A percentile compares a stretch with the other conserved stretches of the same genome.
phyloP scores from a whole-genome alignment of 306 rosid species.

The Astragalus glycyphyllos region DNA sequence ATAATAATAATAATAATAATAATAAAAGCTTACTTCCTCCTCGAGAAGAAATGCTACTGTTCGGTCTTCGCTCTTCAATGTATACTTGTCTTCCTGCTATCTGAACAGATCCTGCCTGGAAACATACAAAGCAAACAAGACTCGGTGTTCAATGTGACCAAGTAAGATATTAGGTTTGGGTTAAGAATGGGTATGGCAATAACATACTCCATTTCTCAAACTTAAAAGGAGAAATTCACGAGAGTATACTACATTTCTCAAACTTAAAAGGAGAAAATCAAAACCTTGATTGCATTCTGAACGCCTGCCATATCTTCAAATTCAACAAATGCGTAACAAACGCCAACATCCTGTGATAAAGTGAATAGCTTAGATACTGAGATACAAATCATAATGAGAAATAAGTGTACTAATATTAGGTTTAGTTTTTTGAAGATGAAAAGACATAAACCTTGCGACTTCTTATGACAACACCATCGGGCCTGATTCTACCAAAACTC shows the following conservation, averaged over 20 bases:
- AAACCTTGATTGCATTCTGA: constrained; percentile 90
- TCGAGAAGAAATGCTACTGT: constrained; percentile 80
- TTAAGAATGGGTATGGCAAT: background rate
- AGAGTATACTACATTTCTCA: constrained; percentile 15
- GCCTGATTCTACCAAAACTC: constrained; percentile 80
- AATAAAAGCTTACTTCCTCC: constrained; percentile 68
- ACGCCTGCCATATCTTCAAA: constrained; percentile 87
- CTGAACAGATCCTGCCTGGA: constrained; percentile 76
- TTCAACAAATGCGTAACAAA: constrained; percentile 96
- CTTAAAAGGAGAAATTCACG: background rate
- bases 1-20: background rate
- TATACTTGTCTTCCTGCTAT: constrained; percentile 85
- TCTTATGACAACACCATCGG: constrained; percentile 87
- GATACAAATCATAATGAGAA: constrained; percentile 20
- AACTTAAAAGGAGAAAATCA: constrained; percentile 29
- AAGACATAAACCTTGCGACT: constrained; percentile 79
- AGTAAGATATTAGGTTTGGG: background rate
- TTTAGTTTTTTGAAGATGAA: constrained; percentile 35
- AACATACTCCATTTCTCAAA: constrained; percentile 26
- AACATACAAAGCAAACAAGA: constrained; percentile 37
- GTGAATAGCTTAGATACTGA: constrained; percentile 42
- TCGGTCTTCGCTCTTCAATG: constrained; percentile 97
- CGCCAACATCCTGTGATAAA: constrained; percentile 87
- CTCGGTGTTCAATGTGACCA: constrained; percentile 9
- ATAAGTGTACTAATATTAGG: constrained; percentile 18